Evolutionary conservation across 2,329 filamentous ascomycete species (phyloP), one percentile per base, ranked within the genome.

Genomic region (Fusarium sp.): DNA sequence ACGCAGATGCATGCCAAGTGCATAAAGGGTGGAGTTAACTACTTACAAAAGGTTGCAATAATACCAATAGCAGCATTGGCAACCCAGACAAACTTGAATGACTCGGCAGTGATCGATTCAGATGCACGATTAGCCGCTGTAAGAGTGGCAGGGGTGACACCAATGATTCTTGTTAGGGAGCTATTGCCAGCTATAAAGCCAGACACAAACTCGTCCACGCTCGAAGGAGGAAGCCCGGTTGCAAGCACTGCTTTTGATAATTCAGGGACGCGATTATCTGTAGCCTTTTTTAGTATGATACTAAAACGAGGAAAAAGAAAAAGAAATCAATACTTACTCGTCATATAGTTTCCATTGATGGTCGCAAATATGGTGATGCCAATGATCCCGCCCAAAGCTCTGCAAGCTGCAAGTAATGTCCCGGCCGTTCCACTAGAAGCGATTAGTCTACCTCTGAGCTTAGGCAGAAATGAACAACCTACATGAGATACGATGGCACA

Each of bases 41-140:
- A 49, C 45, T 49, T 49, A 49, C 45, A 15, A 6, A 36, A 21
- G 44, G 28, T 24, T 24, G 51, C 36, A 13, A 36, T n/a, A n/a
- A 45, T 21, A 7, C 39, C 51, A 34, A 54, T 54, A 8, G 36
- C 40, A 34, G 40, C 39, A 36, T 54, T 54, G 9, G 39, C 51
- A 26, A 54, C 44, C 51, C 51, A 45, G 26, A 54, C 51, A 45
- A 44, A 54, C 21, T 36, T 33, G 42, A 54, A 54, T 19, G 51
- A 44, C 33, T 36, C 19, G 5, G 39, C 21, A 34, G 10, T 54
- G 19, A 54, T 28, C 21, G 33, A 15, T 19, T 54, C n/a, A 21
- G 44, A 19, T 9, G 39, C 40, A 11, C 44, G 39, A 2, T 54
- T 31, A 5, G 45, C 45, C 17, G 45, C 45, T 22, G 31, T 49